Evolutionary conservation across 2,329 filamentous ascomycete genomes (phyloP), one percentile per base, ranked within the genome.

Genomic region (Curvularia verruculosa): DNA sequence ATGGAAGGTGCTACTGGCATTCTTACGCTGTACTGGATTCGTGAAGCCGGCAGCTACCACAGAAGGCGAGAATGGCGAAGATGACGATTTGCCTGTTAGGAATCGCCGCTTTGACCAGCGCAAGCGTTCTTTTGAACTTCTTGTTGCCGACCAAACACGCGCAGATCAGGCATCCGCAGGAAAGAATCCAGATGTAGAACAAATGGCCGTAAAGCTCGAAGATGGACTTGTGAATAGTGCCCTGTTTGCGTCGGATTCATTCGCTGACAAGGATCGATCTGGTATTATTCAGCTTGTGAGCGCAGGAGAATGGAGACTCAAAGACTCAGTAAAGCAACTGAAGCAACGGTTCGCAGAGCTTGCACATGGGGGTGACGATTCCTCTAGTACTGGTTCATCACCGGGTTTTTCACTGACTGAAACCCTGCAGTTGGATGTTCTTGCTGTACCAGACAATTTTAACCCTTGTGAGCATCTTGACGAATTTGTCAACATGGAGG

Each of bases 1-100:
- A 3, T 67, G 59, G 58, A 58, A 59, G 34, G 0, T 63, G 2
- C 23, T 67, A 1, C 37, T 55, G n/a, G 52, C 55, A 1, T 65
- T 67, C 43, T 52, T 63, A 9, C 37, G 41, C 19, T 52, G 48
- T 10, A 56, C 49, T 7, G 18, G 21, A 13, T 65, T 57, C 9
- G 46, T 59, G 15, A 56, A 52, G 34, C 34, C 12, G 10, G 10
- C 23, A 15, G 21, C 36, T 24, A 23, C 10, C 7, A 18, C 7
- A 26, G 26, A 10, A n/a, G 24, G 43, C 19, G 28, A 40, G 2
- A 10, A 40, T 5, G 21, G 43, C 10, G 40, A 34, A 48, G 12
- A 52, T n/a, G 31, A n/a, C 12, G 3, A 39, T 10, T 18, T 49
- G 9, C 53, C 52, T 13, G 45, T 46, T 28, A 7, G 12, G 3